A percentile compares a stretch with the other conserved stretches of the same genome.
These are phyloP conservation scores for Petunia hybrid DNA, from an alignment of 305 asterid species.

Conservation along the genomic window DNA sequence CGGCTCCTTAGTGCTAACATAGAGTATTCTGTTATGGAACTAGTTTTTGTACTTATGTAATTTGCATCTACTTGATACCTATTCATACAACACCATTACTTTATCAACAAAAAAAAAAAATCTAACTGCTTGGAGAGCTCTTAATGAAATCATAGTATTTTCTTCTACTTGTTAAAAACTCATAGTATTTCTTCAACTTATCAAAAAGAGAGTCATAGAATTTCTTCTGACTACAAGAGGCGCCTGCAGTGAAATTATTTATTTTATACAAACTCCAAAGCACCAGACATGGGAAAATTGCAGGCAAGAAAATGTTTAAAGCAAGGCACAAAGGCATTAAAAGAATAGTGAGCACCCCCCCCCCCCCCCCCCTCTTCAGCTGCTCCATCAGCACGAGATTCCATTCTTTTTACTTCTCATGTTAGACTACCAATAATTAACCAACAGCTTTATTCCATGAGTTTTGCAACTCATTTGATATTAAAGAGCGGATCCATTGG, in stretches of 20 bases:
- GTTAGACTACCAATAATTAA: neutral
- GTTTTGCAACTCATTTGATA: neutral
- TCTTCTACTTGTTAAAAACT: too few relatives aligned
- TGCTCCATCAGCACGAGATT: neutral
- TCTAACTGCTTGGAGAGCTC: too few relatives aligned
- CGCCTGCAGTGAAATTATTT: neutral
- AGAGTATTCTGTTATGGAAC: too few relatives aligned
- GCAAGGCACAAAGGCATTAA: neutral
- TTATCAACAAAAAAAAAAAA: too few relatives aligned
- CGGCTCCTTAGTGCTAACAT: too few relatives aligned
- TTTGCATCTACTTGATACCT: too few relatives aligned
- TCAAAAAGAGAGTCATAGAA: too few relatives aligned
- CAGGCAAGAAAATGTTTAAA: neutral
- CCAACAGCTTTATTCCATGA: neutral
- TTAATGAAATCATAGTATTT: too few relatives aligned
- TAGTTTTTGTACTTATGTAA: too few relatives aligned
- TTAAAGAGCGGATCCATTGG: neutral
- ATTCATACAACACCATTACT: too few relatives aligned
- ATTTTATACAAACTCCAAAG: neutral
- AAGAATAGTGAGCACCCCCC: neutral
- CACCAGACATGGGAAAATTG: neutral
- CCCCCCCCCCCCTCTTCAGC: neutral
- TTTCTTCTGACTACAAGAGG: slow-evolving; percentile 18
- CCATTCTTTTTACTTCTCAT: neutral
- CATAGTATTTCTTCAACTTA: too few relatives aligned